Evolutionary conservation across 768 basidiomycete genomes (phyloP).

Genomic region (Boletus insuetus): DNA sequence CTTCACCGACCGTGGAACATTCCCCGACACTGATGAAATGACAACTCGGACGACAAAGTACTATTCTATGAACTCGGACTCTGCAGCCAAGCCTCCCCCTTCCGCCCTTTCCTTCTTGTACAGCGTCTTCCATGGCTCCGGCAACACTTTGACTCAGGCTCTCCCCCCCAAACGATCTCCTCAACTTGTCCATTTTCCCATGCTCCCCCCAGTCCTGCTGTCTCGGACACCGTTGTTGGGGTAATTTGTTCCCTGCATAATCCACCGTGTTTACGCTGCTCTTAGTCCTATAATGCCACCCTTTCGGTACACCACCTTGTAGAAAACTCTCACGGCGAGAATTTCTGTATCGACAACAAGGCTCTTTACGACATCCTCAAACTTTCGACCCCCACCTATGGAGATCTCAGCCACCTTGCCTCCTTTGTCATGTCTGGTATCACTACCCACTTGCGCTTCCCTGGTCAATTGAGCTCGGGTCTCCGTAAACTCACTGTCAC

Average conservation of each 20-base stretch:
- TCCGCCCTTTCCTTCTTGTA: no score
- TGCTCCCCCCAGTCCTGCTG: constrained; percentile 76
- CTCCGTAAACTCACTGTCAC: constrained; percentile 96
- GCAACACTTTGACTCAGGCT: no score
- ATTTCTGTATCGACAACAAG: constrained; percentile 99
- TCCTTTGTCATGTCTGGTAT: constrained; percentile 99
- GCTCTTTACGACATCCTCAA: constrained; percentile 99
- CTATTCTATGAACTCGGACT: no score
- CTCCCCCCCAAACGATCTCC: no score
- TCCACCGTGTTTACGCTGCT: neutral
- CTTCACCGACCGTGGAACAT: no score
- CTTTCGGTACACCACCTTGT: constrained; percentile 98
- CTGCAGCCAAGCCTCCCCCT: no score
- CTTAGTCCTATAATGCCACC: constrained; percentile 94
- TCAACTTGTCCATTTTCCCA: no score
- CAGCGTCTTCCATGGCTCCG: no score
- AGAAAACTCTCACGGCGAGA: constrained; percentile 94
- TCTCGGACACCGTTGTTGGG: constrained; percentile 98
- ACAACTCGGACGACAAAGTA: no score
- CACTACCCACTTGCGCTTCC: constrained; percentile 98
- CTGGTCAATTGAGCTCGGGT: constrained; percentile 98
- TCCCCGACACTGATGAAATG: no score
- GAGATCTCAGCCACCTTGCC: constrained; percentile 96
- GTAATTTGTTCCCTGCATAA: constrained; percentile 34
- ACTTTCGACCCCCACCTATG: constrained; percentile 92